Conservation (phyloP, 805 yeast species). For the Pichia thaimueangensis region DNA sequence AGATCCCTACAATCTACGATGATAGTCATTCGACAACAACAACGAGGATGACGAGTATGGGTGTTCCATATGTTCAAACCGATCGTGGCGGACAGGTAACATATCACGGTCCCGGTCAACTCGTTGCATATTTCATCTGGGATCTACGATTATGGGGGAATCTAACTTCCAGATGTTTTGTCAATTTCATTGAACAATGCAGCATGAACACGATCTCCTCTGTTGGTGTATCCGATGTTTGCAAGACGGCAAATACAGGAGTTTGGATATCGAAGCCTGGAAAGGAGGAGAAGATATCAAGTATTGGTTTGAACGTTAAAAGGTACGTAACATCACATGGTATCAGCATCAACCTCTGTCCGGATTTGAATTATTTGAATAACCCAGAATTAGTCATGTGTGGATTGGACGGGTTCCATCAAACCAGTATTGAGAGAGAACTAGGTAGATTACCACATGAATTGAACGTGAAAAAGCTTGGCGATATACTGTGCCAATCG, state of each 20-base stretch:
- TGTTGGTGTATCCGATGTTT: conserved; percentile 35
- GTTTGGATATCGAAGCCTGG: conserved; percentile 55
- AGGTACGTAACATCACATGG: conserved; percentile 88
- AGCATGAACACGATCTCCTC: conserved; percentile 26
- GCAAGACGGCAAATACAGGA: conserved; percentile 69
- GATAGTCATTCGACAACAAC: background rate
- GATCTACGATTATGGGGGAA: conserved; percentile 58
- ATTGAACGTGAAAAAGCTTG: conserved; percentile 31
- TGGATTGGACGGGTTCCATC: conserved; percentile 62
- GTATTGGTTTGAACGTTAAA: conserved; percentile 84
- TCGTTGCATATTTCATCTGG: conserved; percentile 74
- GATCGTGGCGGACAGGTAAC: conserved; percentile 95
- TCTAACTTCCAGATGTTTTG: conserved; percentile 46
- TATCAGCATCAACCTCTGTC: conserved; percentile 67
- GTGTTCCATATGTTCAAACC: conserved; percentile 66
- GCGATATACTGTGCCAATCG: conserved; percentile 34
- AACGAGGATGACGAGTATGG: conserved; percentile 18
- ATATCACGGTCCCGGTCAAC: conserved; percentile 94
- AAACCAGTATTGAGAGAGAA: conserved; percentile 43
- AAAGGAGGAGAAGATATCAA: conserved; percentile 56
- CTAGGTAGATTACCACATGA: conserved; percentile 12
- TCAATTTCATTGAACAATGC: conserved; percentile 37
- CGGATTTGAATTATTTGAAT: conserved; percentile 68
- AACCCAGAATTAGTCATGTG: conserved; percentile 65
- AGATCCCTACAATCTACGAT: background rate